Conservation (phyloP, 2,329 filamentous ascomycete species). For the Hymenoscyphus albidus region DNA sequence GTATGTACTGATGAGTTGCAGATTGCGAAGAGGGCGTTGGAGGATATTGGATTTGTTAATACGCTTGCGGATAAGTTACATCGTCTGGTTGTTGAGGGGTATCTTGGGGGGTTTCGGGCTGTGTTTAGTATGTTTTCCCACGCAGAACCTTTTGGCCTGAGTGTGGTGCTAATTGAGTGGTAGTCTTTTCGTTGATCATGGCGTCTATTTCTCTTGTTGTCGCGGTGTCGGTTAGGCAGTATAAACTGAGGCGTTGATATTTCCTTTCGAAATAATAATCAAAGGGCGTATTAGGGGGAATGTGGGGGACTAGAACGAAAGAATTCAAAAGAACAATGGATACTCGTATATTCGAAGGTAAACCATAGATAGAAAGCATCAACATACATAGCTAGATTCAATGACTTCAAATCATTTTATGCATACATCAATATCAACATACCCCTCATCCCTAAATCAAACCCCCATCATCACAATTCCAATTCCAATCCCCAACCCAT, state of each 20-base stretch:
- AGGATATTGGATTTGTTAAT: slow-evolving; percentile 14
- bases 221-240: background rate
- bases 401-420: too few species aligned
- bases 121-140: slow-evolving; percentile 7
- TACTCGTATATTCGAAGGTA: too few species aligned
- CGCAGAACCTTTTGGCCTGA: background rate
- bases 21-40: slow-evolving; percentile 12
- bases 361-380: too few species aligned
- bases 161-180: background rate
- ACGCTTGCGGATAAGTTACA: slow-evolving; percentile 10
- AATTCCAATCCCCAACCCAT: too few species aligned
- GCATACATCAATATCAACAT: too few species aligned
- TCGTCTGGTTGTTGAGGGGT: slow-evolving; percentile 11
- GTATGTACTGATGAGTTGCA: background rate
- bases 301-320: background rate
- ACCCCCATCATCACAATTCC: too few species aligned
- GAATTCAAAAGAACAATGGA: background rate
- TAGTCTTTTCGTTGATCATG: slow-evolving; percentile 1
- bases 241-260: background rate
- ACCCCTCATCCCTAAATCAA: too few species aligned
- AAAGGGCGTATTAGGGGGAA: too few species aligned
- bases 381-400: too few species aligned
- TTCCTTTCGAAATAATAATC: background rate
- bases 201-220: background rate
- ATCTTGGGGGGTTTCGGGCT: slow-evolving; percentile 12